Percentiles rank a stretch among this genome's conserved stretches.
These are phyloP conservation scores for Cladosporium sp. DNA, from an alignment of 2,329 filamentous ascomycete genomes.

Conservation along the genomic window DNA sequence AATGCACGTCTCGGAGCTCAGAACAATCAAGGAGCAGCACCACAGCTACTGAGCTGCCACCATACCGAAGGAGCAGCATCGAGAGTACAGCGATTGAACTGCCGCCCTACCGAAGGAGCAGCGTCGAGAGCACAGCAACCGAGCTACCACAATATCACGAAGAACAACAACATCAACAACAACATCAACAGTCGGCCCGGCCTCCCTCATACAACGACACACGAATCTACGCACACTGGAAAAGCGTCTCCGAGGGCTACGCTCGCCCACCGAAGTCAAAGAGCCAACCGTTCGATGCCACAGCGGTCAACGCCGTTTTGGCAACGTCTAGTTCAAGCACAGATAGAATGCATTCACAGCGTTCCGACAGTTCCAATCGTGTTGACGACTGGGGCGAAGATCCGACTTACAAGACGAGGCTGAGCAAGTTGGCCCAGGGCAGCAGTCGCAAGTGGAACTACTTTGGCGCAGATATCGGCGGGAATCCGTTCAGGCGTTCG, in stretches of 20 bases:
- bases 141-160: no score
- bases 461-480: neutral
- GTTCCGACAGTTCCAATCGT: neutral
- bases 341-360: neutral
- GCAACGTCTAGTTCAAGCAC: neutral
- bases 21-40: no score
- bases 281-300: neutral
- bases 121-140: no score
- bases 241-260: neutral
- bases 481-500: neutral
- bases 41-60: no score
- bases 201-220: slow-evolving; percentile 14
- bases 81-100: no score
- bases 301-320: neutral
- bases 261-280: neutral
- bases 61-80: no score
- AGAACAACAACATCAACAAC: no score
- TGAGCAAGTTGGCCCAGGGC: neutral
- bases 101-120: no score
- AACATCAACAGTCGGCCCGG: neutral
- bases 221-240: neutral
- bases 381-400: neutral
- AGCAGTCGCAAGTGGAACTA: neutral
- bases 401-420: neutral
- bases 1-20: no score